Percentiles rank a stretch among this genome's conserved stretches.
These are phyloP conservation scores for Mesotaenium endlicherianum DNA, from an alignment of 139 green algal genomes.

Conservation along the genomic window DNA sequence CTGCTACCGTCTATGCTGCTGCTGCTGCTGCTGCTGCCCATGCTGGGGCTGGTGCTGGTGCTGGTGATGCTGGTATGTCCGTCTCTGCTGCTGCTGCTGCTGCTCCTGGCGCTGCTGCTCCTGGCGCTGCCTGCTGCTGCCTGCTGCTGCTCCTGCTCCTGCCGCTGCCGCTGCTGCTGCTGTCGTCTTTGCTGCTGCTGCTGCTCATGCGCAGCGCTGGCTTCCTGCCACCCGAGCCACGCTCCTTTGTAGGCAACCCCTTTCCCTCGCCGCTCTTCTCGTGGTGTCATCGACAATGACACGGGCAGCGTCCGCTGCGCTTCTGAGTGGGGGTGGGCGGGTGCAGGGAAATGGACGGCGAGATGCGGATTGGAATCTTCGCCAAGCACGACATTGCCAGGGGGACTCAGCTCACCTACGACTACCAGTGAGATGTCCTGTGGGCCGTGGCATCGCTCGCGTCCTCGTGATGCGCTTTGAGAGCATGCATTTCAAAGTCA, in stretches of 20 bases:
- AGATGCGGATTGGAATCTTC: constrained; percentile 95
- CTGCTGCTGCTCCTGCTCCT: constrained; percentile 14
- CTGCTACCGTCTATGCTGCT: background rate
- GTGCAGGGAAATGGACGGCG: constrained; percentile 72
- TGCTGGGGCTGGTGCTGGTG: background rate
- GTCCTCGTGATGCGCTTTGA: too few species aligned
- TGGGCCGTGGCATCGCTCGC: too few species aligned
- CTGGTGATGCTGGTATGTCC: background rate
- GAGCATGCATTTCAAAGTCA: too few species aligned
- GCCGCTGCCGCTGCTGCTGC: background rate
- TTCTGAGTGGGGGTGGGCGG: background rate
- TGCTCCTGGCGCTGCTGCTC: background rate
- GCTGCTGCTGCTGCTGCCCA: background rate
- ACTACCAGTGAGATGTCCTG: constrained; percentile 96
- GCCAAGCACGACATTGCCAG: constrained; percentile 61
- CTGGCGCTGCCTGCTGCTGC: background rate
- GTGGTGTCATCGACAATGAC: background rate
- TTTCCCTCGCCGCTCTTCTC: background rate
- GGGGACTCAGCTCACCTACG: constrained; percentile 91
- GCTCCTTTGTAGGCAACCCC: background rate
- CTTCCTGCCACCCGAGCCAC: background rate
- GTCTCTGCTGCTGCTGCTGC: background rate
- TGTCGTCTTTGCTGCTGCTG: background rate
- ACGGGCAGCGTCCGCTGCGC: background rate
- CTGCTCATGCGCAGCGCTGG: background rate